Conservation (phyloP, 1,284 basidiomycete species). For the Moesziomyces sp. region DNA sequence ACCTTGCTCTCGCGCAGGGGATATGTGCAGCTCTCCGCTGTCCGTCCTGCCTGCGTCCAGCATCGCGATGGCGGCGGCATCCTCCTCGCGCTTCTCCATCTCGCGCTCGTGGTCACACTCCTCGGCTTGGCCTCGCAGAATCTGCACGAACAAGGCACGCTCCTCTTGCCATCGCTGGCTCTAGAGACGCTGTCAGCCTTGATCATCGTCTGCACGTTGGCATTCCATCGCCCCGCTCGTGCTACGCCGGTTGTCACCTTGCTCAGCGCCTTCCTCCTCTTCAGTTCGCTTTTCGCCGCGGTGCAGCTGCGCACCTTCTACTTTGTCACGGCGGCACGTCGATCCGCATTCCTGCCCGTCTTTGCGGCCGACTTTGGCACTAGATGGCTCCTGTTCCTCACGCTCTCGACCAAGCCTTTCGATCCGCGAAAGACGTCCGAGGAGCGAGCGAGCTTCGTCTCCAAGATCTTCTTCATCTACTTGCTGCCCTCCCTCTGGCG, state of each 20-base stretch:
- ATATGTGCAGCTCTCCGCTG: conserved; percentile 2
- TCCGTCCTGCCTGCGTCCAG: conserved; percentile 5
- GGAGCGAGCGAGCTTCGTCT: conserved; percentile 29
- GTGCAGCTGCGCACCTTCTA: conserved; percentile 25
- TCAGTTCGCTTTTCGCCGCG: conserved; percentile 26
- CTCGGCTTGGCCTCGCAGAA: conserved; percentile 2
- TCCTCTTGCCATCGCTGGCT: conserved; percentile 5
- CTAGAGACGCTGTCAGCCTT: conserved; percentile 18
- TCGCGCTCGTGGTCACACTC: conserved; percentile 4
- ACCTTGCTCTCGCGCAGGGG: conserved; percentile 7
- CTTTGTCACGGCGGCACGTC: conserved; percentile 10
- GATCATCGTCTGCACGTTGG: conserved; percentile 7
- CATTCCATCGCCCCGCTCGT: conserved; percentile 6
- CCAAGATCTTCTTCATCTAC: conserved; percentile 34
- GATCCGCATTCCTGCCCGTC: conserved; percentile 13
- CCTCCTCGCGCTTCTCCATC: conserved; percentile 6
- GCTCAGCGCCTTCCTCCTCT: conserved; percentile 27
- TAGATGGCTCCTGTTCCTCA: conserved; percentile 15
- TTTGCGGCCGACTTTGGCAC: conserved; percentile 14
- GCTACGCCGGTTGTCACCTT: conserved; percentile 9
- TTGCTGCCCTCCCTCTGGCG: conserved; percentile 16
- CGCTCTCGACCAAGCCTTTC: conserved; percentile 25
- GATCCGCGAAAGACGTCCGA: conserved; percentile 20
- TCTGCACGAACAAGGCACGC: background rate
- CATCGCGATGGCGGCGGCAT: conserved; percentile 14